Evolutionary conservation across 805 yeast genomes (phyloP), one percentile per base, ranked within the genome.

Genomic region (Nakazawaea wyomingensis): DNA sequence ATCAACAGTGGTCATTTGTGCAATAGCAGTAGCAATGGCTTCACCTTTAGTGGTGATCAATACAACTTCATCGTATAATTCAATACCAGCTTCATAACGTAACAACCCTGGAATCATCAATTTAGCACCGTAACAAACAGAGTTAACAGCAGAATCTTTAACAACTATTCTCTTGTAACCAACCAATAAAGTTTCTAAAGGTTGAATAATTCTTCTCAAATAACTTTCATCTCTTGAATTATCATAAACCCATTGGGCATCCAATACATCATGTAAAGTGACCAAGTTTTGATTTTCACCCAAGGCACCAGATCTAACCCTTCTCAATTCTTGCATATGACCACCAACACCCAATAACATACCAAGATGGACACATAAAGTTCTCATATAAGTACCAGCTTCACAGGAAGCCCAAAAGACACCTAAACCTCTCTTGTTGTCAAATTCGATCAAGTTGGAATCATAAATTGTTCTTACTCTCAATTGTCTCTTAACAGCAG

Each of bases 371-470:
- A 93, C 99, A 83, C 99, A 93, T 57, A 93, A 73, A 39, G 99
- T 93, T 78, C 99, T 85, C 96, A 93, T 93, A 71, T 93, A 93
- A 48, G 99, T 93, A 71, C 99, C 99, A 49, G 99, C 99, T 74
- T 93, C 99, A 78, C 99, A 93, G 33, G 96, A 85, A 47, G 98
- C 99, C 99, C 99, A 93, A 74, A 93, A 93, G 28, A 93, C 98
- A 72, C 96, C 96, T 50, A 93, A 76, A 56, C 93, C 91, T 68
- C 98, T 84, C 70, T 93, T 90, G 69, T 89, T 85, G 71, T 90
- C 99, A 60, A 93, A 93, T 70, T 93, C 99, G 58, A 93, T 80
- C 63, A 93, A 75, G 53, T 91, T 89, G 50, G 96, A 86, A 62
- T 93, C 98, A 68, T 93, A 93, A 62, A 93, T 90, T 51, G 97